A percentile compares a stretch with the other conserved stretches of the same genome.
Conservation (phyloP, 1,139 yeast genomes). For the Lodderomyces orthopsilosis region DNA sequence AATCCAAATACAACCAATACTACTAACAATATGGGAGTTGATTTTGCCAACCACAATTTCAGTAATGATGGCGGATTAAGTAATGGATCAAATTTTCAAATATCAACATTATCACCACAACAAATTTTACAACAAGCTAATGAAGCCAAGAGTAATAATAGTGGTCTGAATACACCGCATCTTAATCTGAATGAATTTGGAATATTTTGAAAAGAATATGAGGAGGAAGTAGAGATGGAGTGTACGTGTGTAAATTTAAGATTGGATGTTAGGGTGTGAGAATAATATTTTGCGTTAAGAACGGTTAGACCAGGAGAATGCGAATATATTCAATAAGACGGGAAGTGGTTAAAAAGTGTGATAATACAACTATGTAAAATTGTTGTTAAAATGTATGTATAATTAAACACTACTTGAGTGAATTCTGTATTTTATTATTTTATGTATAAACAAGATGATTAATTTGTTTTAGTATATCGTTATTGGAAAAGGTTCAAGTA, state of each 20-base stretch:
- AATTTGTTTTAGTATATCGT: no score
- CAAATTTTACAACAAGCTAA: conserved; percentile 36
- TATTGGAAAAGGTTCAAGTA: no score
- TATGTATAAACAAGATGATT: neutral
- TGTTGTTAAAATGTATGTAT: neutral
- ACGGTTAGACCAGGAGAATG: no score
- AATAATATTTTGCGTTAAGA: no score
- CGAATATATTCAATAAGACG: no score
- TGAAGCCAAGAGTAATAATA: conserved; percentile 8
- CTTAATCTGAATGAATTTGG: conserved; percentile 2
- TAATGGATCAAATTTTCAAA: neutral
- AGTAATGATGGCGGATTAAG: neutral
- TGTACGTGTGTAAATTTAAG: no score
- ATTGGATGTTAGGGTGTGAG: no score
- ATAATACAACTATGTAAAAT: no score
- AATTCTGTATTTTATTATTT: no score
- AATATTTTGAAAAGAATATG: neutral
- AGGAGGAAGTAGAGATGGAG: neutral
- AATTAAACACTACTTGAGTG: no score
- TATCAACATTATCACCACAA: conserved; percentile 36
- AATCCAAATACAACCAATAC: neutral
- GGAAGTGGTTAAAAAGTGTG: no score
- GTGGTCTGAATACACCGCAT: neutral
- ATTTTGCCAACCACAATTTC: neutral
- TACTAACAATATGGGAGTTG: neutral